Evolutionary conservation across 306 rosid genomes (phyloP), one percentile per base, ranked within the genome.

Genomic region (Echinosophora koreensis): DNA sequence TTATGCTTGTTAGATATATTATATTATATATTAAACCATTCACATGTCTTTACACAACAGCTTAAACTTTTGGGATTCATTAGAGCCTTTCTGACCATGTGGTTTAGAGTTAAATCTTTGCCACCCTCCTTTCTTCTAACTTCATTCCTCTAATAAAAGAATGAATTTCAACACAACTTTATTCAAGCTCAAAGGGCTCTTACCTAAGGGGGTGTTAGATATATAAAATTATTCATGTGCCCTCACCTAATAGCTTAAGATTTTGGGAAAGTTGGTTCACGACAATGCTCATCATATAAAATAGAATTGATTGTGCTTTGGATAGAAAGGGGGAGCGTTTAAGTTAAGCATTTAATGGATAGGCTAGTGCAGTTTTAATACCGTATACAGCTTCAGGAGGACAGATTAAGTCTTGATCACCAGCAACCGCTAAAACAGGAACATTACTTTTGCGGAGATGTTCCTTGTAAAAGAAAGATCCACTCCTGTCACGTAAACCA

Each of bases 321-420:
- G 34, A n/a, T 42, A 14, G 50, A 28, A 22, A 17, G 30, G 68
- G 74, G 18, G 50, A 50, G 16, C 8, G 50, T 27, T 67, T 14
- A 59, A 22, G 55, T 37, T 54, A 37, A 50, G 37, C 61, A 4
- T 14, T 50, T 41, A 65, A 71, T 37, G 30, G 65, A 73, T 27
- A 11, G 27, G 42, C 5, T 70, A 38, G 61, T 79, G 60, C 38
- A 80, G 68, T 71, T 79, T 18, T 70, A 73, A 42, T 89, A 94
- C 98, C 98, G 3, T 92, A 89, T 62, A 92, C 93, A 49, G 98
- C 98, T 82, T 94, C 98, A 12, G 96, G 95, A 44, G 98, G 97
- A 76, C 98, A 94, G 56, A 92, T 85, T 37, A 81, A 79, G 85
- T 94, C 98, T 50, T 80, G 88, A 77, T 94, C 98, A 80, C 98